Evolutionary conservation across 768 basidiomycete species (phyloP), one percentile per base, ranked within the genome.

Genomic region (Termitomyces sp.): DNA sequence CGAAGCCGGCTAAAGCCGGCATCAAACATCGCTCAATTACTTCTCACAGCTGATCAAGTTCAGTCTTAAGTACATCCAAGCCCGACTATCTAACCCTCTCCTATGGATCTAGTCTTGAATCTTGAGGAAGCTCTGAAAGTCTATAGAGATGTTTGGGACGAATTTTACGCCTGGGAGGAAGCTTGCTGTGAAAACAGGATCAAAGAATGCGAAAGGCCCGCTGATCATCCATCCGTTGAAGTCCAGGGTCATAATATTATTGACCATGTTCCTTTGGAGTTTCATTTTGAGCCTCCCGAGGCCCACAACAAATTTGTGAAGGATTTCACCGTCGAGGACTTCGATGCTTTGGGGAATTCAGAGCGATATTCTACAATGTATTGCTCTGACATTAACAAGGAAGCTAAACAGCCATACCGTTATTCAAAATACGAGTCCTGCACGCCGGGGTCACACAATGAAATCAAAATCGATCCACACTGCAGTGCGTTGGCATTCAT

Each of bases 121-220:
- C 42, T 66, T 18, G 56, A 67, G 0, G 59, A 69, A 46, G 79
- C 72, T 4, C 64, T 67, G 4, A 48, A 56, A 4, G 67, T 76
- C 35, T 82, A 79, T 64, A 65, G 68, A 38, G 61, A 65, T 1
- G 70, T 78, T 33, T 84, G 83, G 82, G 46, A 66, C 3, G 75
- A 78, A 8, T 84, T 82, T 65, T 83, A 83, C 52, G 57, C 58
- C n/a, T 81, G 79, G 78, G 81, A 84, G 60, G 65, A 68, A 1
- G 60, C 56, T 0, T 63, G 74, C 8, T 79, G 74, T 56, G 49
- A n/a, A n/a, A 52, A 48, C 36, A 36, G 38, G 5, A 61, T 69
- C 12, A 35, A 53, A 42, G 57, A 53, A 12, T 63, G 62, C 20
- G 59, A 58, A 40, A 48, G 59, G 57, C 65, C 59, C 22, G 8